Evolutionary conservation across 768 basidiomycete genomes (phyloP).

Genomic region (Tulasnella sp.): DNA sequence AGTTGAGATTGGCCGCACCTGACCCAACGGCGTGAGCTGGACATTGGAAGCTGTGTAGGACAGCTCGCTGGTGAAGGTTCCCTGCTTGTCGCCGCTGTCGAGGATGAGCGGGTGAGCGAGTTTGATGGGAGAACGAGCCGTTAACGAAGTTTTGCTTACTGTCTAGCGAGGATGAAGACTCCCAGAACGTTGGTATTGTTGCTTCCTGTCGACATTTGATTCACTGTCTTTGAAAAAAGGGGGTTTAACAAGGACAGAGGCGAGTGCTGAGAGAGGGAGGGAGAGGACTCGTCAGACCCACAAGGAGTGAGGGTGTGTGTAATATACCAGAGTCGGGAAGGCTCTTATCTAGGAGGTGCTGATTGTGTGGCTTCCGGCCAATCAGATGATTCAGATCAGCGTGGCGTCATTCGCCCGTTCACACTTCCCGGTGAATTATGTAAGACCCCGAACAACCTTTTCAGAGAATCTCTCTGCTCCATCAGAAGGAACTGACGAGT

Average conservation of each 20-base stretch:
- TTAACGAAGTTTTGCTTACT: neutral
- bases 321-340: neutral
- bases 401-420: neutral
- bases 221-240: neutral
- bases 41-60: conserved; percentile 23
- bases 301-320: neutral
- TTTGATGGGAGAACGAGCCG: neutral
- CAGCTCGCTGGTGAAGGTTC: neutral
- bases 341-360: neutral
- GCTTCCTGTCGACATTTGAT: neutral
- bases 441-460: neutral
- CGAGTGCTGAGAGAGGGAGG: neutral
- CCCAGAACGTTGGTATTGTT: neutral
- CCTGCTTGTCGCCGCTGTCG: conserved; percentile 21
- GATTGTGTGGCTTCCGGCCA: neutral
- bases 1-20: conserved; percentile 14
- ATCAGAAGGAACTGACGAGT: too few species aligned
- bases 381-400: neutral
- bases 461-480: too few species aligned
- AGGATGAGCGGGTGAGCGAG: neutral
- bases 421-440: neutral
- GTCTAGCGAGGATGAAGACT: conserved; percentile 11
- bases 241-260: neutral
- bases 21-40: conserved; percentile 25
- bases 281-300: neutral